A percentile compares a stretch with the other conserved stretches of the same genome.
phyloP scores from a whole-genome alignment of 306 rosid genomes.

The Pachyrhizus erosus region DNA sequence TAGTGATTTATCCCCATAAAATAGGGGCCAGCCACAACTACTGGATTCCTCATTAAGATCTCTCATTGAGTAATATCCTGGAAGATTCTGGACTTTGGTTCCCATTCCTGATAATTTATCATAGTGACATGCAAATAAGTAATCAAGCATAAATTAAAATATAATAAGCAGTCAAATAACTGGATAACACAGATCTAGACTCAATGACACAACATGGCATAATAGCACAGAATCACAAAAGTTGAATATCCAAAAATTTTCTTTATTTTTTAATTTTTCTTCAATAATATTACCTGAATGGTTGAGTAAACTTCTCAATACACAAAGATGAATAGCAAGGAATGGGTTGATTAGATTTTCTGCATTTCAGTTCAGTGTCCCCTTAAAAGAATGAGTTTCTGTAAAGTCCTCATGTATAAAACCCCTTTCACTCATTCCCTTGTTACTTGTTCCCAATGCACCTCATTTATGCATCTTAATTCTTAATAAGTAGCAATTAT shows the following conservation, averaged over 20 bases:
- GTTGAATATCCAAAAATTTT: background rate
- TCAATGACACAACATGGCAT: background rate
- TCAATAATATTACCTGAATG: background rate
- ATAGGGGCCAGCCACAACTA: slow-evolving; percentile 85
- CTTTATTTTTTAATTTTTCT: background rate
- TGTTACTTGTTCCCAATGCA: background rate
- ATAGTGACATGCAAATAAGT: slow-evolving; percentile 32
- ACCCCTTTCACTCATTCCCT: background rate
- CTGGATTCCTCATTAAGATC: slow-evolving; percentile 97
- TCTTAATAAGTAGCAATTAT: background rate
- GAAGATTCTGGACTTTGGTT: slow-evolving; percentile 85
- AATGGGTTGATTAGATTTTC: background rate
- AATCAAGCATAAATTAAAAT: slow-evolving; percentile 19
- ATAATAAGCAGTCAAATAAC: background rate
- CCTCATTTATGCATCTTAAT: slow-evolving; percentile 14
- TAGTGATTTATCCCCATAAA: slow-evolving; percentile 69
- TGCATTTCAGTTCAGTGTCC: background rate
- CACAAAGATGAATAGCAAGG: background rate
- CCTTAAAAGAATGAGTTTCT: background rate
- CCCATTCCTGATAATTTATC: slow-evolving; percentile 83
- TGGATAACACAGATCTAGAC: slow-evolving; percentile 4
- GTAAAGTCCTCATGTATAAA: background rate
- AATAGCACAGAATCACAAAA: background rate
- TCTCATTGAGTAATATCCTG: slow-evolving; percentile 85
- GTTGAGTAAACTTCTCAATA: background rate